A percentile compares a stretch with the other conserved stretches of the same genome.
phyloP scores from a whole-genome alignment of 179 eudicot genomes.

The Camellia oleifera region DNA sequence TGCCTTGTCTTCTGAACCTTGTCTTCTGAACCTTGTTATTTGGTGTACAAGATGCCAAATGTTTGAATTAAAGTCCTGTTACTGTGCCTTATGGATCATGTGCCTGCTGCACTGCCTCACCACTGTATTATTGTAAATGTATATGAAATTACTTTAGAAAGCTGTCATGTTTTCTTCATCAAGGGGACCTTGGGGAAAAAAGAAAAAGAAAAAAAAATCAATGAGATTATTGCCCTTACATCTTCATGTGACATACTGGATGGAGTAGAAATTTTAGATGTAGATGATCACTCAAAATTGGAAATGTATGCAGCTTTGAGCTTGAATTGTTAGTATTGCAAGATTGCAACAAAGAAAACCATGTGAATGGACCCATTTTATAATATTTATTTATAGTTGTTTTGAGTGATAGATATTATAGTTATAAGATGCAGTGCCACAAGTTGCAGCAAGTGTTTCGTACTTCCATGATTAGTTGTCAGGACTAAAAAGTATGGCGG shows the following conservation, averaged over 20 bases:
- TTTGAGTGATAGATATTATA: background rate
- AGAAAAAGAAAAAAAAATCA: background rate
- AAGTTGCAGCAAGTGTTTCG: background rate
- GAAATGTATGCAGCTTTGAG: background rate
- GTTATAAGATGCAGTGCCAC: background rate
- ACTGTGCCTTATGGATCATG: background rate
- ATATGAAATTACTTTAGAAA: background rate
- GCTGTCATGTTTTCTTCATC: background rate
- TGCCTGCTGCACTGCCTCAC: background rate
- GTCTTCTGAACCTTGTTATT: no score
- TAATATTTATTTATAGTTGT: background rate
- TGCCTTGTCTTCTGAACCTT: no score
- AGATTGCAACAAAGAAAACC: background rate
- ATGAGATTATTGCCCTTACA: background rate
- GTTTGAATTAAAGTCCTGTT: background rate
- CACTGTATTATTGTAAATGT: background rate
- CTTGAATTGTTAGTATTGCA: background rate
- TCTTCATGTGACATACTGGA: background rate
- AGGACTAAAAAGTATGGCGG: background rate
- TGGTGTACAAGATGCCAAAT: background rate
- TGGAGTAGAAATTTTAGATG: background rate
- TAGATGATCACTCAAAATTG: background rate
- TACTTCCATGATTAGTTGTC: constrained; percentile 1
- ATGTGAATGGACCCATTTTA: background rate
- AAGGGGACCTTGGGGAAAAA: background rate